Evolutionary conservation across 73 alveolate species (phyloP), one percentile per base, ranked within the genome.

Genomic region (Urostyla sp.): DNA sequence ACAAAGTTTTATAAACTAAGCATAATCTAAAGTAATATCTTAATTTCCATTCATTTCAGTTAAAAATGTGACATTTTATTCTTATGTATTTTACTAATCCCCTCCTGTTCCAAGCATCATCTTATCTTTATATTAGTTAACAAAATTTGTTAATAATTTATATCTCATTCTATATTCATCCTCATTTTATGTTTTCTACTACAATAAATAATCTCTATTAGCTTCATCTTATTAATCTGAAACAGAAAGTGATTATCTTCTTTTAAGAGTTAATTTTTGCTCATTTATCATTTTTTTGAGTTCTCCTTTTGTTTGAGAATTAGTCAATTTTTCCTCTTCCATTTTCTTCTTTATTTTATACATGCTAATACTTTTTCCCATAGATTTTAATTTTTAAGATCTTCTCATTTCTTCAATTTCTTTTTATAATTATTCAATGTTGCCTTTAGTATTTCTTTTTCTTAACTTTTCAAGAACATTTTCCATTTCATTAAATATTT

Each of bases 301-400:
- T 31, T 30, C 48, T 60, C 77, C 77, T 35, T n/a, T 8, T 60
- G 58, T 18, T 24, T 27, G 37, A 20, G 28, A 1, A 4, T 60
- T 53, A 7, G 18, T 7, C 37, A 1, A 44, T 40, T 10, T 66
- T 45, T 18, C 63, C 30, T 32, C 31, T 43, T 69, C 83, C 83
- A 69, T 69, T 49, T 69, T 69, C 38, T 69, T 11, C 37, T 69
- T 69, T 3, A 69, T 69, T 28, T 69, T 69, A 30, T 69, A 69
- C 83, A 69, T 69, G 49, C 83, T 69, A 5, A 69, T 45, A 69
- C 83, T 48, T 28, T 69, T 69, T 31, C 34, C 49, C 1, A 69
- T 44, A 20, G 52, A 43, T 24, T 23, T 2, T n/a, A 18, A 4
- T 28, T 69, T 45, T 11, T 51, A 34, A 8, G 72, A 53, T 30